phyloP scores from a whole-genome alignment of 2,329 filamentous ascomycete genomes.

The Colletotrichum eremochloae region DNA sequence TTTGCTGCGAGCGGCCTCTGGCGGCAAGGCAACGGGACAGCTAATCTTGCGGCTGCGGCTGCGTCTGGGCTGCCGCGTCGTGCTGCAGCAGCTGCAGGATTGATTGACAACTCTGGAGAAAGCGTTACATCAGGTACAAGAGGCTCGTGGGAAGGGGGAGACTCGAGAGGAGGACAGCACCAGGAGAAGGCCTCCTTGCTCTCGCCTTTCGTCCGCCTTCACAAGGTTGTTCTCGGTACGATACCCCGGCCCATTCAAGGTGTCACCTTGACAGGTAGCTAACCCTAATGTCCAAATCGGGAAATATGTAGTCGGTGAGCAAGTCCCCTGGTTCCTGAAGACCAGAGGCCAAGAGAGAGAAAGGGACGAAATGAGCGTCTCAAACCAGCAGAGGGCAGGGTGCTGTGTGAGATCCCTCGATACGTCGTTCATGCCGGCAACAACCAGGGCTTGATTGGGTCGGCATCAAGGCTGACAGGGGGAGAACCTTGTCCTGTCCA shows the following conservation, averaged over 20 bases:
- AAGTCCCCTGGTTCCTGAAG: neutral
- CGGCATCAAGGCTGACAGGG: constrained; percentile 51
- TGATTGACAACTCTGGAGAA: neutral
- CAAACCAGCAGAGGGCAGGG: constrained; percentile 49
- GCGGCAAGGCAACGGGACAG: neutral
- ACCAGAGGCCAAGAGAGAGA: constrained; percentile 22
- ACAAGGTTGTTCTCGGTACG: constrained; percentile 5
- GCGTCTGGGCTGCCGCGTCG: constrained; percentile 26
- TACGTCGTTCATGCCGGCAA: constrained; percentile 47
- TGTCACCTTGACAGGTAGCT: constrained; percentile 13
- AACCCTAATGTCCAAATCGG: constrained; percentile 1
- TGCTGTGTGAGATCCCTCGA: constrained; percentile 46
- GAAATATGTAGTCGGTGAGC: neutral
- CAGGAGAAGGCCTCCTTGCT: constrained; percentile 5
- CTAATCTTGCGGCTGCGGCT: constrained; percentile 22
- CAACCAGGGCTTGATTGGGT: constrained; percentile 49
- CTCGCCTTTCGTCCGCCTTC: neutral
- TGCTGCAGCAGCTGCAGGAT: neutral
- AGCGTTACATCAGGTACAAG: constrained; percentile 6
- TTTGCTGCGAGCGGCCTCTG: neutral
- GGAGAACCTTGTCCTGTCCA: constrained; percentile 36
- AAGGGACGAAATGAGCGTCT: constrained; percentile 43
- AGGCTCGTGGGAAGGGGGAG: neutral
- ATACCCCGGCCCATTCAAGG: constrained; percentile 6
- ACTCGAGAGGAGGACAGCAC: too few relatives aligned